phyloP scores from a whole-genome alignment of 495 filamentous ascomycete species.

The Acidomyces sp. region DNA sequence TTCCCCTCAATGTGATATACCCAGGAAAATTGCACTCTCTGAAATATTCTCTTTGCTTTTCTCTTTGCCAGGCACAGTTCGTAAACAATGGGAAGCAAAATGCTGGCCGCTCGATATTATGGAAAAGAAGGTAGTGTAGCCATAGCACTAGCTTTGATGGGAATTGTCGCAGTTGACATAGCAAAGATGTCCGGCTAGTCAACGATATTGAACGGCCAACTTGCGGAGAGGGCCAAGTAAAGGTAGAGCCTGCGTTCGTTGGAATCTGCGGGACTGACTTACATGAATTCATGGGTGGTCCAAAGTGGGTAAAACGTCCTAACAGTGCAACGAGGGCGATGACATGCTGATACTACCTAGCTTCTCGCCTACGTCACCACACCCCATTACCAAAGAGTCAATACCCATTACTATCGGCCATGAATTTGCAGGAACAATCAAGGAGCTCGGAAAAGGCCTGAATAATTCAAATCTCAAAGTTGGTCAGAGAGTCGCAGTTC shows the following conservation, averaged over 20 bases:
- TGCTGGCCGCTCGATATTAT: conserved; percentile 33
- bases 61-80: too few relatives aligned
- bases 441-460: conserved; percentile 18
- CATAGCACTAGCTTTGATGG: neutral
- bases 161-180: neutral
- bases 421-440: conserved; percentile 23
- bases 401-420: conserved; percentile 25
- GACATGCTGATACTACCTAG: conserved; percentile 5
- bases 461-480: conserved; percentile 8
- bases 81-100: too few relatives aligned
- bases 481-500: conserved; percentile 18
- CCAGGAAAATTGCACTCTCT: too few relatives aligned
- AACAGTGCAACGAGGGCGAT: too few relatives aligned
- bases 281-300: conserved; percentile 24
- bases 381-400: conserved; percentile 21
- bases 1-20: too few relatives aligned
- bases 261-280: conserved; percentile 23
- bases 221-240: conserved; percentile 26
- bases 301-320: conserved; percentile 4
- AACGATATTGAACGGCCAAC: conserved; percentile 26
- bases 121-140: conserved; percentile 24
- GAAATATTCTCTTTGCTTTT: too few relatives aligned
- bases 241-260: conserved; percentile 23
- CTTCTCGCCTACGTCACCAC: conserved; percentile 17
- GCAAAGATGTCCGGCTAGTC: conserved; percentile 30